Evolutionary conservation across 257 asterid genomes (phyloP).

Genomic region (Lantana camara): DNA sequence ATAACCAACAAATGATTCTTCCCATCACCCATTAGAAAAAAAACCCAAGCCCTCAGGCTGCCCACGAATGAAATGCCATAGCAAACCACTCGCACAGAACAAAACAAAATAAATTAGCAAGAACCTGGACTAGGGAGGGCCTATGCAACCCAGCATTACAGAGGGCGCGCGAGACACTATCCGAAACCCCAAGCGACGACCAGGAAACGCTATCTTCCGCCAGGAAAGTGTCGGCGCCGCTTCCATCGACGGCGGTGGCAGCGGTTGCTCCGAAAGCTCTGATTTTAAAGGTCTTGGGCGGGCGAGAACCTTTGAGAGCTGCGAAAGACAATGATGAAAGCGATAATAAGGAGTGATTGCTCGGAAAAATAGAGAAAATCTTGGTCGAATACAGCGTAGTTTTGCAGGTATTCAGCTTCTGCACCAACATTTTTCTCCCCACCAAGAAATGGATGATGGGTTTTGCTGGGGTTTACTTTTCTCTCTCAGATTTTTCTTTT

Average conservation of each 20-base stretch:
- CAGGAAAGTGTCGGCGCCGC: slow-evolving; percentile 64
- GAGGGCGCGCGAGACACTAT: slow-evolving; percentile 58
- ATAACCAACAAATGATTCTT: neutral
- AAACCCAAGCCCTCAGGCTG: neutral
- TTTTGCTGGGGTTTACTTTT: slow-evolving; percentile 41
- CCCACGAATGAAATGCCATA: neutral
- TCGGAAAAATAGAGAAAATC: slow-evolving; percentile 23
- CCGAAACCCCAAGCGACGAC: slow-evolving; percentile 83
- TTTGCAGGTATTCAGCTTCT: slow-evolving; percentile 49
- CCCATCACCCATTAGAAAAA: neutral
- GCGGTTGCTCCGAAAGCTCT: slow-evolving; percentile 55
- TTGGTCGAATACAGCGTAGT: slow-evolving; percentile 35
- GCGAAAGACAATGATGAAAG: slow-evolving; percentile 29
- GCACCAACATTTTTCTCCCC: slow-evolving; percentile 43
- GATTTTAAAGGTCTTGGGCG: slow-evolving; percentile 33
- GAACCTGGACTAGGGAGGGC: slow-evolving; percentile 92
- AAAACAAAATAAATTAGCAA: neutral
- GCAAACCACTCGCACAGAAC: slow-evolving; percentile 3
- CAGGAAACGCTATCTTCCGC: slow-evolving; percentile 82
- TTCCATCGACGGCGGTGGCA: slow-evolving; percentile 32
- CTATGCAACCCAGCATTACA: slow-evolving; percentile 65
- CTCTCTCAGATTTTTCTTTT: neutral
- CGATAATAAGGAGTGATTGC: slow-evolving; percentile 24
- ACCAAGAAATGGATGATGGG: slow-evolving; percentile 24
- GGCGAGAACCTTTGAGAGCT: slow-evolving; percentile 22